Conservation (phyloP, 768 basidiomycete species). For the Scleroderma bovista region DNA sequence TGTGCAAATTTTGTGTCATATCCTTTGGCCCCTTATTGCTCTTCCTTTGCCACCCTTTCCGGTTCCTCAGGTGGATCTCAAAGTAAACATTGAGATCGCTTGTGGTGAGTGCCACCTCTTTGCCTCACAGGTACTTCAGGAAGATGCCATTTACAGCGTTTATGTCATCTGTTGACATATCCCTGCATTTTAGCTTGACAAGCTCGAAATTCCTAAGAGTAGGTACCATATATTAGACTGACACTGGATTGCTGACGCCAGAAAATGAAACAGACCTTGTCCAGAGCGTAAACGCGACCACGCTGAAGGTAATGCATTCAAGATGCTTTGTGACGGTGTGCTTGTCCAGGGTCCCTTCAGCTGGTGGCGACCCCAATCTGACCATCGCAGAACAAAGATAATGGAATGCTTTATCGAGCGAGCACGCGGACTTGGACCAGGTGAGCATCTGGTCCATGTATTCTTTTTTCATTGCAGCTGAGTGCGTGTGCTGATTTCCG, state of each 20-base stretch:
- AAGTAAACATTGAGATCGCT: slow-evolving; percentile 14
- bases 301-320: background rate
- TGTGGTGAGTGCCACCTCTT: background rate
- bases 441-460: background rate
- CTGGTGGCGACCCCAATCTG: background rate
- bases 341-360: background rate
- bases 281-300: background rate
- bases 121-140: slow-evolving; percentile 1
- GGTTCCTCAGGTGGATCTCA: slow-evolving; percentile 14
- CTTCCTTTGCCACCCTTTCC: slow-evolving; percentile 23
- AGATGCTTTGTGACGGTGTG: background rate
- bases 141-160: background rate
- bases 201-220: slow-evolving; percentile 33
- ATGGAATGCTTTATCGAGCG: background rate
- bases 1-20: too few species aligned
- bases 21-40: slow-evolving; percentile 20
- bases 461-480: slow-evolving; percentile 16
- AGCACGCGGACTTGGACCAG: background rate
- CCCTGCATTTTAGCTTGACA: slow-evolving; percentile 15
- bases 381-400: background rate
- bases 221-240: background rate
- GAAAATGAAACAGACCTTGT: too few species aligned
- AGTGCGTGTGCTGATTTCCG: slow-evolving; percentile 22
- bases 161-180: slow-evolving; percentile 11
- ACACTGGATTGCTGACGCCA: background rate